phyloP scores from a whole-genome alignment of 1,284 basidiomycete species.

The Moesziomyces antarcticus region DNA sequence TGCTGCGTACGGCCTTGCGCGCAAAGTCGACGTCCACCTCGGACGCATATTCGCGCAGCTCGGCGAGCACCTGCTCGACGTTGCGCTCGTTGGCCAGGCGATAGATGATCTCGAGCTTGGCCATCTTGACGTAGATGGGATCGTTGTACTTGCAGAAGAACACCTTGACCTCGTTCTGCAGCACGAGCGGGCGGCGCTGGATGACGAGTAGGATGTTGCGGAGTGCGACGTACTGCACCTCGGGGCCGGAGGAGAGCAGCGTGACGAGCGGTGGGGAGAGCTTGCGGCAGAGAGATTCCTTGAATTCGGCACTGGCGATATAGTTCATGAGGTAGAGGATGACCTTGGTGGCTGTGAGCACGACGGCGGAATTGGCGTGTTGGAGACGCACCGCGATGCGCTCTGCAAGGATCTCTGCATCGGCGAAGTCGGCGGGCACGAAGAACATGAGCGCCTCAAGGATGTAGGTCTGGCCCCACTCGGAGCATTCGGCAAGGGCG shows the following conservation, averaged over 20 bases:
- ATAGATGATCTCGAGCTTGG: slow-evolving; percentile 99
- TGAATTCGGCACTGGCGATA: slow-evolving; percentile 87
- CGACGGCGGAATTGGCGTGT: slow-evolving; percentile 93
- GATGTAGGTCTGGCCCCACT: slow-evolving; percentile 99
- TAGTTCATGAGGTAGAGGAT: slow-evolving; percentile 99
- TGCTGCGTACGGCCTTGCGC: slow-evolving; percentile 93
- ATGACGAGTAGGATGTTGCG: slow-evolving; percentile 97
- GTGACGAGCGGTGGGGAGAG: slow-evolving; percentile 83
- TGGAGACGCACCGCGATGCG: slow-evolving; percentile 89
- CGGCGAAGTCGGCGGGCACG: slow-evolving; percentile 85
- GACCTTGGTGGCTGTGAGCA: slow-evolving; percentile 92
- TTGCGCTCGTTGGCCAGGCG: slow-evolving; percentile 90
- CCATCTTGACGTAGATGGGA: slow-evolving; percentile 97
- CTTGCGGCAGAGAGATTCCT: slow-evolving; percentile 91
- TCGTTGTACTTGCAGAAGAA: slow-evolving; percentile 99
- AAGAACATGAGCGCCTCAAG: slow-evolving; percentile 92
- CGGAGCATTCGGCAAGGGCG: slow-evolving; percentile 88
- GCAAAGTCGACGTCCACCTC: slow-evolving; percentile 99
- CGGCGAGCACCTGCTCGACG: slow-evolving; percentile 88
- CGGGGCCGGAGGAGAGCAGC: slow-evolving; percentile 88
- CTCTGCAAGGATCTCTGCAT: slow-evolving; percentile 93
- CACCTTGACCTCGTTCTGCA: slow-evolving; percentile 96
- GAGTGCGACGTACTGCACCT: slow-evolving; percentile 97
- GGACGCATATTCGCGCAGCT: slow-evolving; percentile 97
- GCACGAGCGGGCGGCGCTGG: slow-evolving; percentile 88